These are phyloP conservation scores for Phytophthora gonapodyides DNA, from an alignment of 352 stramenopile genomes.

Conservation along the genomic window DNA sequence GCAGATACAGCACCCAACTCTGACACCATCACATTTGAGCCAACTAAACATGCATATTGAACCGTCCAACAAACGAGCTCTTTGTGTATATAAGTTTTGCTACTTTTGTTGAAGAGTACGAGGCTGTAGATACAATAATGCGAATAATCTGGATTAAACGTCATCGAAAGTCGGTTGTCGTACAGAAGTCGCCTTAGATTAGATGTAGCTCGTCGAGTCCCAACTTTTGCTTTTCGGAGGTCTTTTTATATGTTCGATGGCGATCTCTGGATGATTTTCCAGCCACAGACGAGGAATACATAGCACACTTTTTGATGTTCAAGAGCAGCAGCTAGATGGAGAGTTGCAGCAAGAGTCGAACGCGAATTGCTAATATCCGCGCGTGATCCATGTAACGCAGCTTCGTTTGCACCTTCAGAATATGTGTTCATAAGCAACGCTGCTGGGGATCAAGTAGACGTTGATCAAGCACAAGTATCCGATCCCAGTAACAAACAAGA, in stretches of 20 bases:
- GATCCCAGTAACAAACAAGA: too few relatives aligned
- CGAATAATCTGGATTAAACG: not conserved
- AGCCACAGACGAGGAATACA: not conserved
- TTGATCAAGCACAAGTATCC: too few relatives aligned
- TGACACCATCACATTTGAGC: not conserved
- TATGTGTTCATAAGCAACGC: not conserved
- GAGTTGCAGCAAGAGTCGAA: not conserved
- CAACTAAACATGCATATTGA: not conserved
- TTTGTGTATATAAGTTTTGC: not conserved
- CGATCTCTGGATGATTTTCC: not conserved
- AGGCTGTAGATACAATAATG: not conserved
- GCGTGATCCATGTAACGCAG: not conserved
- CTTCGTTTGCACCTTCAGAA: not conserved
- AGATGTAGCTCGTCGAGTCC: not conserved
- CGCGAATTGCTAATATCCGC: not conserved
- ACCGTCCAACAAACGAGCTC: not conserved
- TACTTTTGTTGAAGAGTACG: not conserved
- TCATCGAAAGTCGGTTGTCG: not conserved
- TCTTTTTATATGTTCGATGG: constrained; percentile 1
- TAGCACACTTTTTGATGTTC: not conserved
- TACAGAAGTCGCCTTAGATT: not conserved
- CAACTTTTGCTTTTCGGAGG: constrained; percentile 2
- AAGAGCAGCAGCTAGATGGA: too few relatives aligned
- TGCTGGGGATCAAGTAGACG: too few relatives aligned
- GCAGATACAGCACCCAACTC: not conserved